Evolutionary conservation across 169 alveolate species (phyloP), one percentile per base, ranked within the genome.

Genomic region (Plasmodium yoelii): DNA sequence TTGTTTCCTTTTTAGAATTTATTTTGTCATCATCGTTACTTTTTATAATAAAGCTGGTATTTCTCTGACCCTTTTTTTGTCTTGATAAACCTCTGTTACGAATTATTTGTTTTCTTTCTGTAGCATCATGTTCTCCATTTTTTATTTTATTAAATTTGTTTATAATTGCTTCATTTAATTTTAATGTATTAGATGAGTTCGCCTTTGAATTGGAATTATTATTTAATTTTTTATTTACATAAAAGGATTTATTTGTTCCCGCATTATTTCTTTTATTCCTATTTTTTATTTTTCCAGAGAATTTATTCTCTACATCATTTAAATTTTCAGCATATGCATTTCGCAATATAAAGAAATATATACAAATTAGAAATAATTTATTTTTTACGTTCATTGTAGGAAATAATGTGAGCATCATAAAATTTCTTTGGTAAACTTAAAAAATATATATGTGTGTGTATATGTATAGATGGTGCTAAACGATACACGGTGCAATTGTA

Each of bases 341-440:
- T 57, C 59, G 34, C 15, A 73, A 57, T 9, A 73, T 28, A 15
- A 73, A 61, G 1, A 8, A 46, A 63, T 4, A 73, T n/a, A 60
- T 15, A 73, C 56, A 73, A 34, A 73, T 39, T 73, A 46, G n/a
- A 4, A 42, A 28, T 24, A 55, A 73, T 7, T 46, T n/a, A 56
- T 55, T 73, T 61, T 73, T 67, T 67, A 67, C 19, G 42, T 46
- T 15, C 87, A 73, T 73, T 73, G 49, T 73, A 56, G 51, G 15
- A 55, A 46, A 68, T 53, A 55, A 34, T 34, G 42, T 34, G 7
- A 34, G 42, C 7, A 34, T 34, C 42, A 34, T 34, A 34, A 34
- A 34, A 3, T 3, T 2, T 34, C 42, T 34, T 34, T 34, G 39
- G 7, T 34, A 34, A 34, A 5, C 42, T 34, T 34, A 34, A 34